Evolutionary conservation across 2,329 filamentous ascomycete genomes (phyloP), one percentile per base, ranked within the genome.

Genomic region (Domatiomyces catenatus): DNA sequence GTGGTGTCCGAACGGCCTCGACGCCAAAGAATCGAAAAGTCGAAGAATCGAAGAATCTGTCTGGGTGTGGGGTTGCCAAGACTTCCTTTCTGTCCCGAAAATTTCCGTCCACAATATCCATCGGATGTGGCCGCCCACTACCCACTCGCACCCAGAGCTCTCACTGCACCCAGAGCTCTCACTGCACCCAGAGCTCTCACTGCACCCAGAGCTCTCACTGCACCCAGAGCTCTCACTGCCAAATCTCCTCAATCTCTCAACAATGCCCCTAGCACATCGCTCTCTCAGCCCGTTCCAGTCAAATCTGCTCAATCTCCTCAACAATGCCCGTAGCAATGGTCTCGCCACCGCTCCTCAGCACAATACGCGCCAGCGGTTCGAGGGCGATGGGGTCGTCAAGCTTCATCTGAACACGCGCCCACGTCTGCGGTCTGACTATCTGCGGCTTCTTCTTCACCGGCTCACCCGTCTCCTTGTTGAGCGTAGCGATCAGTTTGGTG

Each of bases 321-420:
- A 96, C 67, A 56, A 94, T 69, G 1, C 92, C 92, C 39, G 89
- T 88, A 8, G 87, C 92, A 52, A 96, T 76, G 1, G 92, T 96
- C 58, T 83, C 78, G 1, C 92, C 92, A 48, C 80, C 80, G 56
- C 80, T 80, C 54, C 92, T 75, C 48, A 98, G 68, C 24, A 96
- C 85, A 44, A 98, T 79, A 58, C 87, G 76, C 57, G 83, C 81
- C 0, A 85, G 86, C 15, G 76, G 75, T 66, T 95, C 92, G 46
- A 96, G 66, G 15, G 92, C 88, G 49, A 92, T 77, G 56, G 81
- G 81, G 19, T 74, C 71, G 47, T 82, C 80, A 61, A 94, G 69
- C 63, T 84, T 83, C 22, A 96, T 79, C 50, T 79, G 73, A 1
- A 95, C 76, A 52, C 86, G 76, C 4, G 88, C 89, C 49, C 94